These are phyloP conservation scores for Spirogloea muscicola DNA, from an alignment of 139 green algal genomes.

Conservation along the genomic window DNA sequence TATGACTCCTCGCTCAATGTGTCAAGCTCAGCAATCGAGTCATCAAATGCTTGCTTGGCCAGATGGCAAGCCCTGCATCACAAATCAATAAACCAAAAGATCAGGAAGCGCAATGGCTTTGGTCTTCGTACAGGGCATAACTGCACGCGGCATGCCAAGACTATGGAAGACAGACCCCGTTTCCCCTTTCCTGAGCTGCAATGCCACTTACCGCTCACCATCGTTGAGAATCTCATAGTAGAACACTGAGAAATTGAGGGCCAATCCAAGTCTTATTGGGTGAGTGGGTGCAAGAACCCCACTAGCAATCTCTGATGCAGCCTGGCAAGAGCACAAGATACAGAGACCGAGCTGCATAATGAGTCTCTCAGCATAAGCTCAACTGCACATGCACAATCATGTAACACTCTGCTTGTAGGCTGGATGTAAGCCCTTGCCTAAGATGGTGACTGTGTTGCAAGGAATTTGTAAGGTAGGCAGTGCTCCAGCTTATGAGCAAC, in stretches of 20 bases:
- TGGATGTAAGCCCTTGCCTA: background rate
- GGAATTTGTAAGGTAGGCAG: background rate
- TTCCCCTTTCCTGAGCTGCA: too few relatives aligned
- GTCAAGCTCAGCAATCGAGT: constrained; percentile 52
- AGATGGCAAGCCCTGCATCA: constrained; percentile 49
- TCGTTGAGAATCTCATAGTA: background rate
- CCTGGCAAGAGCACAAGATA: constrained; percentile 6
- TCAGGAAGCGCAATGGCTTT: background rate
- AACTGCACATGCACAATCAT: too few relatives aligned
- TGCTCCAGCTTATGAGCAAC: background rate
- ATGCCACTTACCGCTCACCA: background rate
- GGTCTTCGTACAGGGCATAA: background rate
- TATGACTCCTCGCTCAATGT: constrained; percentile 52
- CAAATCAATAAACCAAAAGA: background rate
- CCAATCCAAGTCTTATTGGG: constrained; percentile 33
- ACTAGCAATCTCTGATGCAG: constrained; percentile 48
- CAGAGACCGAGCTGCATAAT: too few relatives aligned
- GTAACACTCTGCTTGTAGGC: too few relatives aligned
- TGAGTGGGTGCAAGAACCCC: constrained; percentile 48
- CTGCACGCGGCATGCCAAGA: too few relatives aligned
- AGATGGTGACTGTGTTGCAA: background rate
- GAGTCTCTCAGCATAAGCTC: too few relatives aligned
- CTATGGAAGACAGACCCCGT: too few relatives aligned
- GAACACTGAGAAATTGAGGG: background rate
- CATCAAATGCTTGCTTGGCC: constrained; percentile 53